phyloP scores from a whole-genome alignment of 1,139 yeast genomes.

The Kodamaea plutei region DNA sequence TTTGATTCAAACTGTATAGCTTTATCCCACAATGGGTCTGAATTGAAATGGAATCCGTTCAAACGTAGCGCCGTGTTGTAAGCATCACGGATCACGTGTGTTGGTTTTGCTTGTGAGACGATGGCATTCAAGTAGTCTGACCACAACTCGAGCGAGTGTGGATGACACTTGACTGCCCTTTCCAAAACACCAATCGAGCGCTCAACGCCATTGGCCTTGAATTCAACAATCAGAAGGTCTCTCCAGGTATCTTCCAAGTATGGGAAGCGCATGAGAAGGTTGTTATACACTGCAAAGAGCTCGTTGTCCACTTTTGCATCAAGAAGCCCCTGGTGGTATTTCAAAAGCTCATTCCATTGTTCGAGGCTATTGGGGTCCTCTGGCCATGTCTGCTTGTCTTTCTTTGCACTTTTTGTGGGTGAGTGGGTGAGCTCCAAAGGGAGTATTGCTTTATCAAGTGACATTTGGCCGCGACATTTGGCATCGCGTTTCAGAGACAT shows the following conservation, averaged over 20 bases:
- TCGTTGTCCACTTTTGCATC: conserved; percentile 1
- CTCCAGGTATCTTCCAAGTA: conserved; percentile 60
- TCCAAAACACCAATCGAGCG: conserved; percentile 45
- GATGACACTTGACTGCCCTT: conserved; percentile 47
- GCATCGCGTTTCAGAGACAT: too few relatives aligned
- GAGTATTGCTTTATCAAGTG: too few relatives aligned
- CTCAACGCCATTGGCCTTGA: conserved; percentile 50
- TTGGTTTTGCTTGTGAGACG: conserved; percentile 23
- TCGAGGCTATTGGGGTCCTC: conserved; percentile 23
- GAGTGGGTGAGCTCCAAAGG: too few relatives aligned
- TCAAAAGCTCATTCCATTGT: conserved; percentile 31
- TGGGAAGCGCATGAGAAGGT: conserved; percentile 50
- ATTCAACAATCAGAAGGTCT: conserved; percentile 49
- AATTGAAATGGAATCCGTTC: conserved; percentile 55
- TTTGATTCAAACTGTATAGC: conserved; percentile 46
- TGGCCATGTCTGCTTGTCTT: too few relatives aligned
- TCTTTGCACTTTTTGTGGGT: too few relatives aligned
- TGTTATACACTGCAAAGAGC: conserved; percentile 16
- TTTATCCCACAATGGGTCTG: conserved; percentile 66
- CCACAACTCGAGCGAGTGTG: conserved; percentile 64
- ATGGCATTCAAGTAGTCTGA: conserved; percentile 54
- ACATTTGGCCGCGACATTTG: too few relatives aligned
- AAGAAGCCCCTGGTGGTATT: conserved; percentile 16
- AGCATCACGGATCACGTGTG: conserved; percentile 12
- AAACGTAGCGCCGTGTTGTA: conserved; percentile 36